A percentile compares a stretch with the other conserved stretches of the same genome.
Conservation (phyloP, 169 alveolate genomes). For the Plasmodium cynomolgi region DNA sequence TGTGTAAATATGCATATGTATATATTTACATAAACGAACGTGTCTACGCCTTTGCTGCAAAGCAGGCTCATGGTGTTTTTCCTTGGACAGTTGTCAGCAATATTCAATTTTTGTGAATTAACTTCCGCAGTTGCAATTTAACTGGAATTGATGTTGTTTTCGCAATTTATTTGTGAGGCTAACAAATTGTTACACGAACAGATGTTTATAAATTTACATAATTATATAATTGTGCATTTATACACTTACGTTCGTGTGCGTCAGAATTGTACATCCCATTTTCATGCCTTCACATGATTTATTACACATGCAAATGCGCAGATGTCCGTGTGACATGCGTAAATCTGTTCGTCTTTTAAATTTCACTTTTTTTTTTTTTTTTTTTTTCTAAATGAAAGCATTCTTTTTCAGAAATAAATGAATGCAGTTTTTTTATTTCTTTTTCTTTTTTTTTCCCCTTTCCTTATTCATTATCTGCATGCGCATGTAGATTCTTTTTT, state of each 20-base stretch:
- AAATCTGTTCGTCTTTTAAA: background rate
- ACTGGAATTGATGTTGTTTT: background rate
- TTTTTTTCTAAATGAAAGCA: background rate
- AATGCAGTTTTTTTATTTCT: background rate
- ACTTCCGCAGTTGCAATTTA: background rate
- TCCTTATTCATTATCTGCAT: constrained; percentile 14
- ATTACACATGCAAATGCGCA: background rate
- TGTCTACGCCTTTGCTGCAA: background rate
- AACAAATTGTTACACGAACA: background rate
- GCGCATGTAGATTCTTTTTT: constrained; percentile 23
- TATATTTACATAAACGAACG: background rate
- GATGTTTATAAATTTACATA: background rate
- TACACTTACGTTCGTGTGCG: background rate
- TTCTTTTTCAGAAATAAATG: constrained; percentile 12
- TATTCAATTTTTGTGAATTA: background rate
- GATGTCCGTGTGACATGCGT: background rate
- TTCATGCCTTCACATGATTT: background rate
- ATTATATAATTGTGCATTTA: background rate
- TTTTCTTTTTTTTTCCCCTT: background rate
- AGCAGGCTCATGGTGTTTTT: background rate
- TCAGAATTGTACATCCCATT: background rate
- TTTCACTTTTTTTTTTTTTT: background rate
- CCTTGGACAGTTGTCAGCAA: background rate
- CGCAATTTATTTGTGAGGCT: constrained; percentile 1
- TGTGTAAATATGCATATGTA: background rate